Conservation (phyloP, 305 asterid species). For the Rubia balearica region DNA sequence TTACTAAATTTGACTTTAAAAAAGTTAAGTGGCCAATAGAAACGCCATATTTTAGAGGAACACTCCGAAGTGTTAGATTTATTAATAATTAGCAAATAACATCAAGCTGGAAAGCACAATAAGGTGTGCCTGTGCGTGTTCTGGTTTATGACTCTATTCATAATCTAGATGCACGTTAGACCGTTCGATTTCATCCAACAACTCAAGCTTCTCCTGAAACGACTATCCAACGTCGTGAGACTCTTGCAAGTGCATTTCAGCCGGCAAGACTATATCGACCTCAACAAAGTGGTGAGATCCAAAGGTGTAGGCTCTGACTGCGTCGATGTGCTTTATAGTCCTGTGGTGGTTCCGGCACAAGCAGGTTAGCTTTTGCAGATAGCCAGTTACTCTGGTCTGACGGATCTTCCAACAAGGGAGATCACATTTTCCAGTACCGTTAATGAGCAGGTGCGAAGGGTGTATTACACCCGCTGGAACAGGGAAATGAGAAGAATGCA, state of each 20-base stretch:
- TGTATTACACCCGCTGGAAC: conserved; percentile 35
- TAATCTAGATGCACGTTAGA: conserved; percentile 48
- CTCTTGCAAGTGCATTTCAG: conserved; percentile 40
- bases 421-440: conserved; percentile 44
- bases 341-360: conserved; percentile 52
- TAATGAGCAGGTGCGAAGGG: conserved; percentile 47
- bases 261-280: conserved; percentile 47
- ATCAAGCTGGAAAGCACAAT: neutral
- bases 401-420: conserved; percentile 44
- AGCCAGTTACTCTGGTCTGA: conserved; percentile 40
- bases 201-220: conserved; percentile 47
- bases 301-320: conserved; percentile 46
- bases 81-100: neutral
- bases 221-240: conserved; percentile 51
- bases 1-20: too few relatives aligned
- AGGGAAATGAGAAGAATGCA: neutral
- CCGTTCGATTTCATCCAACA: conserved; percentile 40
- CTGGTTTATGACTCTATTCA: conserved; percentile 44
- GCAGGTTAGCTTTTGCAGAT: conserved; percentile 42
- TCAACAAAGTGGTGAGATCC: conserved; percentile 50
- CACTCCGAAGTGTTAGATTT: neutral
- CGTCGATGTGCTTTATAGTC: conserved; percentile 43
- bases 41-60: neutral
- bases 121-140: conserved; percentile 40
- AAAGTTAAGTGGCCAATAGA: too few relatives aligned